These are phyloP conservation scores for Arthrobotrys conoides DNA, from an alignment of 2,329 filamentous ascomycete species.

Conservation along the genomic window DNA sequence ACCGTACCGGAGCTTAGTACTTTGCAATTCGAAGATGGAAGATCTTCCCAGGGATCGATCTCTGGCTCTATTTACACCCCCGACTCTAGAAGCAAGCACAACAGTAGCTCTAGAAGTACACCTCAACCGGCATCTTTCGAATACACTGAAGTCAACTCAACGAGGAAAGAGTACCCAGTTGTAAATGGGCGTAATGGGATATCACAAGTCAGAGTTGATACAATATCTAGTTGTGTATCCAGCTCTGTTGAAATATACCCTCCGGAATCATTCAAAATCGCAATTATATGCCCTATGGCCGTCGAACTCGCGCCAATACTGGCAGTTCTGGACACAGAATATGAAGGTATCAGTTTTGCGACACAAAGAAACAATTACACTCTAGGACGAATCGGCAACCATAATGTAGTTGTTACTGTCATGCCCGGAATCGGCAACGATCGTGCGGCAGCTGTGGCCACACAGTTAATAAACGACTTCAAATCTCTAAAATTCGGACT, in stretches of 20 bases:
- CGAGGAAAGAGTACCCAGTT: conserved; percentile 4
- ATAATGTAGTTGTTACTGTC: conserved; percentile 35
- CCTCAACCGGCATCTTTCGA: not conserved
- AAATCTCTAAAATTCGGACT: conserved; percentile 54
- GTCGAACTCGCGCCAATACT: conserved; percentile 32
- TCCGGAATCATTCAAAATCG: conserved; percentile 20
- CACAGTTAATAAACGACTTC: conserved; percentile 35
- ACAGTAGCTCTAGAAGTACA: not conserved
- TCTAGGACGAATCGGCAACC: conserved; percentile 33
- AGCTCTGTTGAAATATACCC: not conserved
- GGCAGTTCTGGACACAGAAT: conserved; percentile 28
- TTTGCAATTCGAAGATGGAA: conserved; percentile 4
- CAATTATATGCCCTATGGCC: conserved; percentile 38
- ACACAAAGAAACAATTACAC: conserved; percentile 31
- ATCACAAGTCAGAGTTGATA: not conserved
- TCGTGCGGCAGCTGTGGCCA: conserved; percentile 27
- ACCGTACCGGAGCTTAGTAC: not conserved
- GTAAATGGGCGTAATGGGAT: not conserved
- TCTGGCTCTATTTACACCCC: not conserved
- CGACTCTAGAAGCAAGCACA: not conserved
- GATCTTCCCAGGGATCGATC: not conserved
- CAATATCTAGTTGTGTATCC: not conserved
- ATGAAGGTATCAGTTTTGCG: not conserved
- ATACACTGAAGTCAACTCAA: not conserved
- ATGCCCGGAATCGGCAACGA: conserved; percentile 41